Percentiles rank a stretch among this genome's conserved stretches.
phyloP scores from a whole-genome alignment of 176 grass and related monocot genomes.

The Musa itinerans region DNA sequence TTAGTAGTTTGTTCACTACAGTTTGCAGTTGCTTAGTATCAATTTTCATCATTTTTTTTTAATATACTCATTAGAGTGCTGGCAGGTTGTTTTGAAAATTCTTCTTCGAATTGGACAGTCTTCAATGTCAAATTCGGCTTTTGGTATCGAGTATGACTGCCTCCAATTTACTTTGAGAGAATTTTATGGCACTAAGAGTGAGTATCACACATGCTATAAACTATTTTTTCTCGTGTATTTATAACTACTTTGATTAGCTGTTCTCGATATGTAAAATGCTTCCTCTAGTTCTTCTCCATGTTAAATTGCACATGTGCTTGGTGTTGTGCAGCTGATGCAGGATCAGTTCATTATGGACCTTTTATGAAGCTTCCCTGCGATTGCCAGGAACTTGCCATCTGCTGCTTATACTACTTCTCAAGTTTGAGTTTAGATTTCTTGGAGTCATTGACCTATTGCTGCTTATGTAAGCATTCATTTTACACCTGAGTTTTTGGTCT shows the following conservation, averaged over 20 bases:
- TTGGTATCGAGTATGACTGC: slow-evolving; percentile 31
- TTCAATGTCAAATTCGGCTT: slow-evolving; percentile 24
- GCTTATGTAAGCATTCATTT: slow-evolving; percentile 64
- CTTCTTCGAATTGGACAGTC: slow-evolving; percentile 58
- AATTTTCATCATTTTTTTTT: not conserved
- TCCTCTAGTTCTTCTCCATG: not conserved
- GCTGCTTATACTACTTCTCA: slow-evolving; percentile 86
- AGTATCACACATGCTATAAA: slow-evolving; percentile 6
- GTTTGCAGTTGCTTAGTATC: not conserved
- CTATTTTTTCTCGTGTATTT: not conserved
- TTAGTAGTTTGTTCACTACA: not conserved
- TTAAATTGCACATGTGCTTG: slow-evolving; percentile 7
- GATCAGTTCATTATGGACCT: slow-evolving; percentile 42
- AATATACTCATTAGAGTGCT: not conserved
- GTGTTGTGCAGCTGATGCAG: slow-evolving; percentile 38
- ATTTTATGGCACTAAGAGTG: slow-evolving; percentile 66
- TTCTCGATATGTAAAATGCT: not conserved
- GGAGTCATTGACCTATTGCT: slow-evolving; percentile 50
- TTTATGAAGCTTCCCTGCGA: slow-evolving; percentile 47
- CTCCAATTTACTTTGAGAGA: slow-evolving; percentile 37
- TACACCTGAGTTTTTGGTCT: not conserved
- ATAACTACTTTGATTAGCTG: not conserved
- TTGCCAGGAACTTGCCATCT: slow-evolving; percentile 72
- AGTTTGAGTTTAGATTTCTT: slow-evolving; percentile 51
- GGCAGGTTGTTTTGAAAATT: slow-evolving; percentile 65